phyloP scores from a whole-genome alignment of 2,329 filamentous ascomycete genomes.

The Aspergillus neotritici region DNA sequence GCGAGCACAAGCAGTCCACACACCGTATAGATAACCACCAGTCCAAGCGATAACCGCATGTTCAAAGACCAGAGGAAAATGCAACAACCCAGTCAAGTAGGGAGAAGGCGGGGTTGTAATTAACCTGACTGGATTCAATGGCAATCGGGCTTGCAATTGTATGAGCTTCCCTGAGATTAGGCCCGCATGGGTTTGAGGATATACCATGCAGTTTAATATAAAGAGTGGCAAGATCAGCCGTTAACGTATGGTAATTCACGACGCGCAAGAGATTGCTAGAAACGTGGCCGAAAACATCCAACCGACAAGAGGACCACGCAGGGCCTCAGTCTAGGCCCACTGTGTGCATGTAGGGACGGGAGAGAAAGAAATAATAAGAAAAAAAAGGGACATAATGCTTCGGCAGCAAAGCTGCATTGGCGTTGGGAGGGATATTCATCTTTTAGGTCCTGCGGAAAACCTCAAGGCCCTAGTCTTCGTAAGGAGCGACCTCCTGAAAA shows the following conservation, averaged over 20 bases:
- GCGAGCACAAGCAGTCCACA: constrained; percentile 11
- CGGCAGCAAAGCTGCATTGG: constrained; percentile 4
- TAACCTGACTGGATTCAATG: too few relatives aligned
- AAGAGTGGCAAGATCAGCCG: background rate
- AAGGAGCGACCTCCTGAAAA: background rate
- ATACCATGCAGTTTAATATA: background rate
- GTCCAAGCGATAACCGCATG: constrained; percentile 12
- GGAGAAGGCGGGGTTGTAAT: too few relatives aligned
- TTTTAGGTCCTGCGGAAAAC: background rate
- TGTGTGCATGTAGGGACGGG: constrained; percentile 8
- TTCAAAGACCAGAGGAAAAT: background rate
- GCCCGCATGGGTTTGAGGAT: too few relatives aligned
- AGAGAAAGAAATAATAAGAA: constrained; percentile 1
- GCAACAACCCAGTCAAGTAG: too few relatives aligned
- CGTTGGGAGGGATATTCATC: constrained; percentile 2
- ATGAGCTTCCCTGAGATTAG: too few relatives aligned
- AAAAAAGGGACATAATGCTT: constrained; percentile 2
- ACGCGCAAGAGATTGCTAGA: constrained; percentile 5
- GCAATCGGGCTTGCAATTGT: too few relatives aligned
- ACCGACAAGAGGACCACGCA: background rate
- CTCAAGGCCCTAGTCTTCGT: background rate
- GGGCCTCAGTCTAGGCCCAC: constrained; percentile 5
- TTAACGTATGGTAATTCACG: background rate
- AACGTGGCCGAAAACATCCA: constrained; percentile 12
- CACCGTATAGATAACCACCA: constrained; percentile 12